These are phyloP conservation scores for Phaeoacremonium minimum DNA, from an alignment of 2,329 filamentous ascomycete species.

Conservation along the genomic window DNA sequence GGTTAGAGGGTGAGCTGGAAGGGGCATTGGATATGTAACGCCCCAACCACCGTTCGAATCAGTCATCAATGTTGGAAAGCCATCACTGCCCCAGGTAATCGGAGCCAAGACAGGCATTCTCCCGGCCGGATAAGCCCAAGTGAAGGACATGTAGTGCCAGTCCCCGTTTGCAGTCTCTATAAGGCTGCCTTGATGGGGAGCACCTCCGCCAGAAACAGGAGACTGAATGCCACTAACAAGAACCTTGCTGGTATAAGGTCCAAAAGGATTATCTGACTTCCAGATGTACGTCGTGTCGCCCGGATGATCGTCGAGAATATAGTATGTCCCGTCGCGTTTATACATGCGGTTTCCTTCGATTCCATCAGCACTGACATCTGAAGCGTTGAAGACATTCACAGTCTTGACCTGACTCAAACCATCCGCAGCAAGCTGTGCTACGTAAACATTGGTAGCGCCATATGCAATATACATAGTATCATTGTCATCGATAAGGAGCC, in stretches of 20 bases:
- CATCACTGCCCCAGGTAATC: conserved; percentile 45
- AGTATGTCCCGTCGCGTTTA: conserved; percentile 51
- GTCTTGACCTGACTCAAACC: conserved; percentile 38
- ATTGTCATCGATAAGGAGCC: conserved; percentile 53
- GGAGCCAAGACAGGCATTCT: conserved; percentile 54
- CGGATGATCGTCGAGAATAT: conserved; percentile 45
- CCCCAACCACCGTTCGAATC: conserved; percentile 42
- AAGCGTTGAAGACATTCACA: conserved; percentile 36
- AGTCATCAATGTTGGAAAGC: conserved; percentile 40
- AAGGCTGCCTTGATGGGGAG: conserved; percentile 51
- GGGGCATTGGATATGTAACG: conserved; percentile 32
- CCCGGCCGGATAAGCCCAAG: conserved; percentile 50
- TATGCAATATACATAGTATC: conserved; percentile 56
- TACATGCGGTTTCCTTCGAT: conserved; percentile 54
- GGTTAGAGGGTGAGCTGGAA: conserved; percentile 13
- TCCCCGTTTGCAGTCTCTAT: conserved; percentile 44
- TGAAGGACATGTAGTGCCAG: conserved; percentile 58
- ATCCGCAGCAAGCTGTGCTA: conserved; percentile 47
- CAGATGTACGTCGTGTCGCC: conserved; percentile 42
- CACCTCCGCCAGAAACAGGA: conserved; percentile 38
- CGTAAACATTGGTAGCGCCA: conserved; percentile 40
- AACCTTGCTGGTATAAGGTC: conserved; percentile 43
- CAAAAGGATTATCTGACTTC: conserved; percentile 43
- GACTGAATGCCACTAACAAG: conserved; percentile 35
- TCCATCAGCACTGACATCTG: conserved; percentile 23